Percentiles rank a stretch among this genome's conserved stretches.
phyloP scores from a whole-genome alignment of 305 asterid genomes.

The Ajuga reptans region DNA sequence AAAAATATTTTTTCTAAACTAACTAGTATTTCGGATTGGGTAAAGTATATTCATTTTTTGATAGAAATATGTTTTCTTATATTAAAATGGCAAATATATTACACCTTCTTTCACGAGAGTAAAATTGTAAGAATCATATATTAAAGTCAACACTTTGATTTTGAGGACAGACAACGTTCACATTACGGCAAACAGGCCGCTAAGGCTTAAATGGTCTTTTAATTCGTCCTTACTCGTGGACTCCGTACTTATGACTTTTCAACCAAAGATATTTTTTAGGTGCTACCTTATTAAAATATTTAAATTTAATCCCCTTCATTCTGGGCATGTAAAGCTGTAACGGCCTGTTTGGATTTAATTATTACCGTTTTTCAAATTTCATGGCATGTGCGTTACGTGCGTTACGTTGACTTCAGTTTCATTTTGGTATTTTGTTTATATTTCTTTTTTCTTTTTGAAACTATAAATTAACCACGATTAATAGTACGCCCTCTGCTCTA shows the following conservation, averaged over 20 bases:
- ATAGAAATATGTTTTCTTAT: too few relatives aligned
- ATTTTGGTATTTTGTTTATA: too few relatives aligned
- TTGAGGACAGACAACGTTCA: background rate
- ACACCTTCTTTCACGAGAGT: too few relatives aligned
- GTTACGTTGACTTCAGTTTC: conserved; percentile 10
- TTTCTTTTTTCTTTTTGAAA: too few relatives aligned
- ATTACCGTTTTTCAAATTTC: background rate
- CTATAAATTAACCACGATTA: too few relatives aligned
- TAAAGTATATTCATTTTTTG: too few relatives aligned
- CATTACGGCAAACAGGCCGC: background rate
- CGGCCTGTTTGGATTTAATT: conserved; percentile 3
- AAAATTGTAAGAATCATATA: too few relatives aligned
- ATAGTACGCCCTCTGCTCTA: too few relatives aligned
- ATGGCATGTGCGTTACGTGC: background rate
- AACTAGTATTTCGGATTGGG: too few relatives aligned
- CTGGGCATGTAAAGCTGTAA: background rate
- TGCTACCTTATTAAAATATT: background rate
- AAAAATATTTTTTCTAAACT: too few relatives aligned
- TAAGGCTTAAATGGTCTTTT: background rate
- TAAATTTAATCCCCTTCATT: background rate
- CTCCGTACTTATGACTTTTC: background rate
- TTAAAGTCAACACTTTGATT: background rate
- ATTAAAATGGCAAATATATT: too few relatives aligned
- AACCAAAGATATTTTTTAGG: background rate
- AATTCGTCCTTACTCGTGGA: background rate